These are phyloP conservation scores for Pseudoscleropodium purum DNA, from an alignment of 225 moss, liverwort and hornwort species.

Conservation along the genomic window DNA sequence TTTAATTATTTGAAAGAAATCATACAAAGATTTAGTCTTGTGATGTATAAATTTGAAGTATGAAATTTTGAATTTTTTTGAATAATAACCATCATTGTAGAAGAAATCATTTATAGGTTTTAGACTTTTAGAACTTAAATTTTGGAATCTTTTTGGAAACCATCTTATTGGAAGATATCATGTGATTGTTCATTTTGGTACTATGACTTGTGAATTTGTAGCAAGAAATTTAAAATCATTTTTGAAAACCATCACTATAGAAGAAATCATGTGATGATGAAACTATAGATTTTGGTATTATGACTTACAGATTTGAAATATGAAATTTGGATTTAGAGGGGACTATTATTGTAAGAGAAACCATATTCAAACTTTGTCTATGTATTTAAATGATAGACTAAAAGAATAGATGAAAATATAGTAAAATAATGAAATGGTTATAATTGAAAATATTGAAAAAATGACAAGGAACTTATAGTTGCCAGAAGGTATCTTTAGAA, in stretches of 20 bases:
- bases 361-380: neutral
- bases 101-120: neutral
- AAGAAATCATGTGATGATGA: neutral
- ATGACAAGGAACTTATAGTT: neutral
- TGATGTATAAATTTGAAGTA: neutral
- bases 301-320: neutral
- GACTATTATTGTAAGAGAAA: neutral
- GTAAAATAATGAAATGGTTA: neutral
- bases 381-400: neutral
- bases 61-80: neutral
- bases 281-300: neutral
- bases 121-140: neutral
- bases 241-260: no score
- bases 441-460: neutral
- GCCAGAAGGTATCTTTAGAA: neutral
- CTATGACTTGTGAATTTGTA: neutral
- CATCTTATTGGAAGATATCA: neutral
- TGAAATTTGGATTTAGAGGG: neutral
- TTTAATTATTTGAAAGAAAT: neutral
- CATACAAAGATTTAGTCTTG: neutral
- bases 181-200: no score
- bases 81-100: neutral
- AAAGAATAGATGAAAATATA: neutral
- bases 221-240: no score
- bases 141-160: neutral